Percentiles rank a stretch among this genome's conserved stretches.
Conservation (phyloP, 345 rosid species). For the Anacardium occidentale region DNA sequence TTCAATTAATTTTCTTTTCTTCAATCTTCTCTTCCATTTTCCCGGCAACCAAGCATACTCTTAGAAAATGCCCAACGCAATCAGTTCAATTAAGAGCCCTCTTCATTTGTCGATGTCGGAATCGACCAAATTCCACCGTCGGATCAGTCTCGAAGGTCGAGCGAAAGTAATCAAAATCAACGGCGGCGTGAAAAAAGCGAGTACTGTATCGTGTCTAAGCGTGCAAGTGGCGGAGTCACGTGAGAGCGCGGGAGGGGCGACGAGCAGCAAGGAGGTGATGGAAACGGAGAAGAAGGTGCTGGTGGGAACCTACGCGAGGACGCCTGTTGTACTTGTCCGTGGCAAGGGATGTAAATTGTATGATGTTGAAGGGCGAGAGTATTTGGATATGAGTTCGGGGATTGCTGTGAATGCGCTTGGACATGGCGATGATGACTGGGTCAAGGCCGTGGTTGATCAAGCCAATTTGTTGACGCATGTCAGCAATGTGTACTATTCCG, state of each 20-base stretch:
- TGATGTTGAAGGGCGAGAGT: constrained; percentile 75
- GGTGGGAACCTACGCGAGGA: constrained; percentile 78
- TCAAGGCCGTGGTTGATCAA: constrained; percentile 64
- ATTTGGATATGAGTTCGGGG: constrained; percentile 70
- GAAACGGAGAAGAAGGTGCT: constrained; percentile 55
- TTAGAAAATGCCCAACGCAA: constrained; percentile 1
- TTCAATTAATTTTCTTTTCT: neutral
- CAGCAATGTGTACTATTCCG: constrained; percentile 67
- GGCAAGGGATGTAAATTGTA: constrained; percentile 81
- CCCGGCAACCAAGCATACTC: neutral
- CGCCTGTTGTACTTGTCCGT: constrained; percentile 63
- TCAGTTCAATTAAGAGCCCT: constrained; percentile 19
- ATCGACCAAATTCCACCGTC: constrained; percentile 19
- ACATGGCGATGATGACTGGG: constrained; percentile 82
- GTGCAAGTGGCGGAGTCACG: constrained; percentile 25
- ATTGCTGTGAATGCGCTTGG: constrained; percentile 88
- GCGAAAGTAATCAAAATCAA: constrained; percentile 14
- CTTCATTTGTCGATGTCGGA: constrained; percentile 15
- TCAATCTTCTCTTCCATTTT: neutral
- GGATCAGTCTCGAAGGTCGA: constrained; percentile 7
- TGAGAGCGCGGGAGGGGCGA: constrained; percentile 9
- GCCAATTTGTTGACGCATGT: constrained; percentile 68
- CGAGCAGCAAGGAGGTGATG: constrained; percentile 50
- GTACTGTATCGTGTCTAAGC: constrained; percentile 28
- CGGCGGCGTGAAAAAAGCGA: neutral